Base-by-base conservation (phyloP, 139 green algal species). In the Coelastrella sp. region DNA sequence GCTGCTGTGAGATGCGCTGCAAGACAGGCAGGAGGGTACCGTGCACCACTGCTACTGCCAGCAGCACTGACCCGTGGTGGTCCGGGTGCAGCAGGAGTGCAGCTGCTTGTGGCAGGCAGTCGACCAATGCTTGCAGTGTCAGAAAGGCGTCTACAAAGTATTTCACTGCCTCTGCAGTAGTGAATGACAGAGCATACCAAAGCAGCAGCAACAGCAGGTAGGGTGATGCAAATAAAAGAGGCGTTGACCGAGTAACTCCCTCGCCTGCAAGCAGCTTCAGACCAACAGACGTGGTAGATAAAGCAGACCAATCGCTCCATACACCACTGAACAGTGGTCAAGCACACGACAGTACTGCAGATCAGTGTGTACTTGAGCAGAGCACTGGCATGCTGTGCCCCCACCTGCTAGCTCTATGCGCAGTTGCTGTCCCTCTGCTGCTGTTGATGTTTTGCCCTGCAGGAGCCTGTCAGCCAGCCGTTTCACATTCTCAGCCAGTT, bases 131-230 rank as follows among this genome's bases (percentile, higher is more conserved):
- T 35, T 82, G 86, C 8, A 99, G 85, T 0, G 94, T 98, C 17
- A 95, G 35, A 65, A 85, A 92, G 0, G 93, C 91, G 82, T 99
- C 96, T 4, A 83, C 78, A 65, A 97, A 58, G 88, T 98, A 99
- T 3, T 61, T 25, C 5, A 94, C 57, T 6, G 92, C 95, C 88
- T 98, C 96, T 96, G 93, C 57, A 75, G 24, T 15, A 72, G 70
- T 78, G n/a, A 49, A n/a, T 4, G 68, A 76, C 7, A 15, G 63
- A 70, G 74, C 74, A 17, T 63, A 70, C 0, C 20, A 24, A 5
- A 58, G 8, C 12, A 70, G 17, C 35, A 73, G 61, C 59, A 82
- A 4, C 75, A 14, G 11, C 27, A n/a, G 49, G 60, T 7, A n/a
- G 15, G 8, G 15, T 27, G 68, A 10, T 7, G 24, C 14, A 76